phyloP scores from a whole-genome alignment of 805 yeast species.

The Allodekkera sacchari region DNA sequence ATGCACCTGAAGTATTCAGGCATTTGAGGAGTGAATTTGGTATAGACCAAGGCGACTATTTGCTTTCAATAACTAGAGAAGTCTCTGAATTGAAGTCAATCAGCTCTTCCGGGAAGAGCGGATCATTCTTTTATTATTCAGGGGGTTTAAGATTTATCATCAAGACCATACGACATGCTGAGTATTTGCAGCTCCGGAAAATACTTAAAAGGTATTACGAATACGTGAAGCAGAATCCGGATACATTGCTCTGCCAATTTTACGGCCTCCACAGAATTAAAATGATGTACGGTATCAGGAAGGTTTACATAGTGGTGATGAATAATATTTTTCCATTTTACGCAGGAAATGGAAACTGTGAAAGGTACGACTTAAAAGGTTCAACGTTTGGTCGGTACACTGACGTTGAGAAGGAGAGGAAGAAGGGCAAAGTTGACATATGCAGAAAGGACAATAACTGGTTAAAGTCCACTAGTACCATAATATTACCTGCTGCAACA shows the following conservation, averaged over 20 bases:
- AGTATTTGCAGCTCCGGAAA: conserved; percentile 73
- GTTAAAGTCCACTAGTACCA: conserved; percentile 54
- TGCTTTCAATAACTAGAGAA: conserved; percentile 86
- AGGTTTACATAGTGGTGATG: conserved; percentile 92
- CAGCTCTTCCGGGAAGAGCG: conserved; percentile 95
- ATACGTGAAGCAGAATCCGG: conserved; percentile 78
- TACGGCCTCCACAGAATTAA: conserved; percentile 93
- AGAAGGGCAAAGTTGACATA: conserved; percentile 24
- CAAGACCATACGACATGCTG: conserved; percentile 90
- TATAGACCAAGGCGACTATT: conserved; percentile 91
- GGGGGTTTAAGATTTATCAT: conserved; percentile 90
- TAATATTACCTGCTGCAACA: conserved; percentile 72
- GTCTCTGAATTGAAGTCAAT: conserved; percentile 85
- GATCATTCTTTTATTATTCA: conserved; percentile 92
- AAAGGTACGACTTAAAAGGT: conserved; percentile 87
- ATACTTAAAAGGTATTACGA: conserved; percentile 68
- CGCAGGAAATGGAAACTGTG: conserved; percentile 82
- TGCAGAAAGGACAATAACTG: conserved; percentile 87
- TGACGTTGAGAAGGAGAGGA: conserved; percentile 23
- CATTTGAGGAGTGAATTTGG: conserved; percentile 75
- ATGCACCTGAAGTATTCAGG: conserved; percentile 88
- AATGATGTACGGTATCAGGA: conserved; percentile 55
- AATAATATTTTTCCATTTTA: conserved; percentile 93
- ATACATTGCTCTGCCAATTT: conserved; percentile 88
- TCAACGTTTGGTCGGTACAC: conserved; percentile 78